These are phyloP conservation scores for Daedaleopsis nitida DNA, from an alignment of 768 basidiomycete genomes.

Conservation along the genomic window DNA sequence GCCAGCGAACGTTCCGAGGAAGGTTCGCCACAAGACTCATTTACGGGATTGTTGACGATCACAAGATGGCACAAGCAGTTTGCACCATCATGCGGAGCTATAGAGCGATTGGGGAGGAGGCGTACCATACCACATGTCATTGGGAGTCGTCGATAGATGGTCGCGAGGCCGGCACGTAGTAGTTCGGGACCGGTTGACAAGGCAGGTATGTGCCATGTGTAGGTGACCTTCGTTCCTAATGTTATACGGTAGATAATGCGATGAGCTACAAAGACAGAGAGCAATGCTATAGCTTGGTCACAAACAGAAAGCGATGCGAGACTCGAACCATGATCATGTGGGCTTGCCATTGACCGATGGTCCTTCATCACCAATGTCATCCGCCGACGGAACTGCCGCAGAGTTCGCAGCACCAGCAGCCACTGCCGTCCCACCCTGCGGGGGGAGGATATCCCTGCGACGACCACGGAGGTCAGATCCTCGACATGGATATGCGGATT, in stretches of 20 bases:
- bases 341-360: conserved; percentile 22
- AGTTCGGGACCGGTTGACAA: no score
- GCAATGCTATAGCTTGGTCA: conserved; percentile 11
- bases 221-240: not conserved
- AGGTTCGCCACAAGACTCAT: no score
- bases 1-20: no score
- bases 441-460: conserved; percentile 66
- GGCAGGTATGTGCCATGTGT: no score
- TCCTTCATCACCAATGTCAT: conserved; percentile 55
- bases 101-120: no score
- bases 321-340: conserved; percentile 12
- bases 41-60: no score
- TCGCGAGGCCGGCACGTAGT: no score
- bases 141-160: no score
- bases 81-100: no score
- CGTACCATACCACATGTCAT: no score
- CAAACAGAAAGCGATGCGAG: conserved; percentile 5
- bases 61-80: no score
- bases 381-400: conserved; percentile 73
- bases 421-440: conserved; percentile 40
- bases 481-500: not conserved
- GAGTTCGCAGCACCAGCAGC: conserved; percentile 68
- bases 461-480: not conserved
- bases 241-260: conserved; percentile 2
- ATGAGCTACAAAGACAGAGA: conserved; percentile 19